These are phyloP conservation scores for Histomonas meleagridis DNA, from an alignment of 208 protist species.

Conservation along the genomic window DNA sequence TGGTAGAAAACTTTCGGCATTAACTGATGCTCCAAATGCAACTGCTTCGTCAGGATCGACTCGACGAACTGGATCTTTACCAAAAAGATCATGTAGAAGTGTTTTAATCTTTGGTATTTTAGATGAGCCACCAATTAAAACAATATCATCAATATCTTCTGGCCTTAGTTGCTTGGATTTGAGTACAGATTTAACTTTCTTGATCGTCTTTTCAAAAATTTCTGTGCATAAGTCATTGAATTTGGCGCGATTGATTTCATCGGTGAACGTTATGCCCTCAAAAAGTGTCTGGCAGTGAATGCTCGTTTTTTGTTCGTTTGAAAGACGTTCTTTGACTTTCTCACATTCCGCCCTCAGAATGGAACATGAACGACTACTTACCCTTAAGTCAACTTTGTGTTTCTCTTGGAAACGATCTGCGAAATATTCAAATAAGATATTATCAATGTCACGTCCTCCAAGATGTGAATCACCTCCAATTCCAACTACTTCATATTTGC, in stretches of 20 bases:
- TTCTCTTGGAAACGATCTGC: constrained; percentile 81
- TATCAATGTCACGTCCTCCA: constrained; percentile 84
- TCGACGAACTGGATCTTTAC: constrained; percentile 47
- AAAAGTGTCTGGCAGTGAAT: constrained; percentile 76
- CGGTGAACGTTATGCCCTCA: constrained; percentile 13
- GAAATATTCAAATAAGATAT: constrained; percentile 86
- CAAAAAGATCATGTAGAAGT: constrained; percentile 46
- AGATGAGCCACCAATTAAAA: constrained; percentile 81
- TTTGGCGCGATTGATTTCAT: constrained; percentile 35
- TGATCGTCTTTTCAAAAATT: constrained; percentile 43
- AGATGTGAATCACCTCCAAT: constrained; percentile 95
- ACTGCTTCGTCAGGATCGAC: constrained; percentile 57
- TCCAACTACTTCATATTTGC: constrained; percentile 71
- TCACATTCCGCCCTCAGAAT: too few species aligned
- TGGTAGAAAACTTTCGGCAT: constrained; percentile 80
- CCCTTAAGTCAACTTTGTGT: constrained; percentile 86
- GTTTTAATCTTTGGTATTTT: constrained; percentile 73
- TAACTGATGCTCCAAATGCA: constrained; percentile 55
- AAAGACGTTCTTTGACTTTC: too few species aligned
- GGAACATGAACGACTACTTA: too few species aligned
- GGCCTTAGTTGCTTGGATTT: constrained; percentile 45
- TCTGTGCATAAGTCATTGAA: constrained; percentile 45
- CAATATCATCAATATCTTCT: constrained; percentile 76
- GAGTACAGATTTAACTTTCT: constrained; percentile 29
- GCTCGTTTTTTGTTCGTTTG: too few species aligned